phyloP scores from a whole-genome alignment of 1,284 basidiomycete genomes.

The Ustilago nuda region DNA sequence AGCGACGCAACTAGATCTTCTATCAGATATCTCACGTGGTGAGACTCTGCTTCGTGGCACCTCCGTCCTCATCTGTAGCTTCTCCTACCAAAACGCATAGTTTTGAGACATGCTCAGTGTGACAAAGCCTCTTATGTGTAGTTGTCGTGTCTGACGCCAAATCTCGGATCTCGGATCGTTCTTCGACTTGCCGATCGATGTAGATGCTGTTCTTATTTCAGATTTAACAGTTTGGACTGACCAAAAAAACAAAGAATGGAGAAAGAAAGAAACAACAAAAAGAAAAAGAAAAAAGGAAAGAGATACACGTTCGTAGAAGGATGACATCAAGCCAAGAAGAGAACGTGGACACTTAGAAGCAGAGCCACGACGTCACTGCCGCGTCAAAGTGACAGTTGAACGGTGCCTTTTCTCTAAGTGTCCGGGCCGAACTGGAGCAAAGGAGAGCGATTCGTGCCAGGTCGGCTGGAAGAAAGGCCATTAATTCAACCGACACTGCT shows the following conservation, averaged over 20 bases:
- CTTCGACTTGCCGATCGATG: not conserved
- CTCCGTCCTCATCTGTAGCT: not conserved
- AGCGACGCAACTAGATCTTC: constrained; percentile 32
- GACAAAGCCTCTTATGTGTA: too few species aligned
- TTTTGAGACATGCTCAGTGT: too few species aligned
- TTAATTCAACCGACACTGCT: not conserved
- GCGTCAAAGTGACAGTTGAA: not conserved
- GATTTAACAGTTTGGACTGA: too few species aligned
- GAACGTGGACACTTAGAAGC: constrained; percentile 26
- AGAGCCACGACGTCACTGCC: constrained; percentile 23
- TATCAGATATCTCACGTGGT: not conserved
- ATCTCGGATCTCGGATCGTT: not conserved
- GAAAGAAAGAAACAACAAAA: too few species aligned
- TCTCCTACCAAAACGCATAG: not conserved
- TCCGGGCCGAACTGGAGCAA: constrained; percentile 38
- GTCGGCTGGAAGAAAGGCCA: constrained; percentile 36
- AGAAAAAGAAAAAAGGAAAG: not conserved
- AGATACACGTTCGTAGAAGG: constrained; percentile 1
- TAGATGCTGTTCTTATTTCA: too few species aligned
- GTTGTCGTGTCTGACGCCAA: too few species aligned
- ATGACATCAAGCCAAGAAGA: constrained; percentile 6
- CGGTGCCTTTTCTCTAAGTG: constrained; percentile 14
- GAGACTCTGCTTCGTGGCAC: not conserved
- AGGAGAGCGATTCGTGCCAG: constrained; percentile 30
- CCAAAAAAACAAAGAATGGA: too few species aligned